Conservation (phyloP, 768 basidiomycete species). For the Suillus weaverae region DNA sequence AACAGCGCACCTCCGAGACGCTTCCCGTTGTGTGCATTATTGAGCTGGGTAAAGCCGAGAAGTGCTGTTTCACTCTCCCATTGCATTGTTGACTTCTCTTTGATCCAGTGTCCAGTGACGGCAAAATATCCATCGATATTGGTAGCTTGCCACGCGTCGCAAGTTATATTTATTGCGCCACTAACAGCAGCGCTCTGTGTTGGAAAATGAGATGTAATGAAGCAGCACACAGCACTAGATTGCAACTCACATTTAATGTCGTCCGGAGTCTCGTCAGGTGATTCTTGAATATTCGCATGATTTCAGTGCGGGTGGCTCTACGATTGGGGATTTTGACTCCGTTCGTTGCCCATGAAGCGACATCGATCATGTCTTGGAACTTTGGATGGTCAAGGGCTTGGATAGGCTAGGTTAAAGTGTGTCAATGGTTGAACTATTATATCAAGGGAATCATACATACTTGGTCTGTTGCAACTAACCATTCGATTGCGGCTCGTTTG, state of each 20-base stretch:
- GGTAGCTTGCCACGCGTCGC: slow-evolving; percentile 42
- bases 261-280: slow-evolving; percentile 16
- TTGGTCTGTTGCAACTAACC: slow-evolving; percentile 42
- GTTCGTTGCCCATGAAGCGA: slow-evolving; percentile 31
- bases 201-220: not conserved
- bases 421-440: not conserved
- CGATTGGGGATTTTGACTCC: slow-evolving; percentile 35
- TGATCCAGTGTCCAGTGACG: slow-evolving; percentile 40
- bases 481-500: slow-evolving; percentile 28
- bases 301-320: slow-evolving; percentile 27
- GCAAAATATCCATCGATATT: slow-evolving; percentile 41
- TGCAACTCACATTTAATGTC: slow-evolving; percentile 21
- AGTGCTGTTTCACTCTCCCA: slow-evolving; percentile 35
- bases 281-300: slow-evolving; percentile 23
- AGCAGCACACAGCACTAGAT: not conserved
- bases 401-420: slow-evolving; percentile 15
- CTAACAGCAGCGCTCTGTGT: slow-evolving; percentile 18
- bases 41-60: slow-evolving; percentile 38
- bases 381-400: slow-evolving; percentile 30
- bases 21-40: slow-evolving; percentile 38
- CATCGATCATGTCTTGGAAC: slow-evolving; percentile 34
- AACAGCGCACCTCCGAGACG: slow-evolving; percentile 34
- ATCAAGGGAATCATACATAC: slow-evolving; percentile 27
- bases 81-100: slow-evolving; percentile 23
- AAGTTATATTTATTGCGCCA: slow-evolving; percentile 36